Base-by-base conservation (phyloP, 257 asterid genomes). In the Cinchona pubescens region DNA sequence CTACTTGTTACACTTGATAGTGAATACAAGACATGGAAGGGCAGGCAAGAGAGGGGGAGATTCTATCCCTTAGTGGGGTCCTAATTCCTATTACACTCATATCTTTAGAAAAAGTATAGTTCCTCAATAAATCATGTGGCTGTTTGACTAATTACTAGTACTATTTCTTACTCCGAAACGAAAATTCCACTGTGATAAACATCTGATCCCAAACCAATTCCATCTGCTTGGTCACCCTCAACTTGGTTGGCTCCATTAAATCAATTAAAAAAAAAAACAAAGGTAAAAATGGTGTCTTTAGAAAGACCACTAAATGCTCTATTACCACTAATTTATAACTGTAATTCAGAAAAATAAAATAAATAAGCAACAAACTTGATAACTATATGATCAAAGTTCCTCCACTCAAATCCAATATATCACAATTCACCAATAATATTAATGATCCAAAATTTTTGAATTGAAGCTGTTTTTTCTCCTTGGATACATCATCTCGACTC, bases 151-250 rank as follows among this genome's bases (percentile, higher is more conserved):
- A 2, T 56, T 29, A 9, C 34, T 56, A 56, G n/a, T n/a, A n/a
- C n/a, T n/a, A n/a, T n/a, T n/a, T n/a, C 9, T n/a, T n/a, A 72
- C 56, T 14, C 16, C 18, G 21, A 48, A 68, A 29, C 32, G 21
- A 48, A 53, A 29, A 37, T 29, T 29, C 19, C n/a, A n/a, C n/a
- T 59, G 18, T 12, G 3, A 12, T 59, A 59, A 25, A 27, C 7
- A 25, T 59, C 66, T 30, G 9, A 29, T 29, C 8, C 8, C 30
- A 27, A 56, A 37, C 43, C 67, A 72, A 55, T 32, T n/a, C 0
- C 76, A 38, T 66, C 51, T 40, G 67, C 76, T 56, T 35, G 76
- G 11, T 29, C 55, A 56, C 35, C 61, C 64, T 61, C 11, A 29
- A 21, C 27, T 56, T 42, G 15, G 46, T 58, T 15, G 19, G 15